These are phyloP conservation scores for Fusarium proliferatum DNA, from an alignment of 2,329 filamentous ascomycete genomes.

Conservation along the genomic window DNA sequence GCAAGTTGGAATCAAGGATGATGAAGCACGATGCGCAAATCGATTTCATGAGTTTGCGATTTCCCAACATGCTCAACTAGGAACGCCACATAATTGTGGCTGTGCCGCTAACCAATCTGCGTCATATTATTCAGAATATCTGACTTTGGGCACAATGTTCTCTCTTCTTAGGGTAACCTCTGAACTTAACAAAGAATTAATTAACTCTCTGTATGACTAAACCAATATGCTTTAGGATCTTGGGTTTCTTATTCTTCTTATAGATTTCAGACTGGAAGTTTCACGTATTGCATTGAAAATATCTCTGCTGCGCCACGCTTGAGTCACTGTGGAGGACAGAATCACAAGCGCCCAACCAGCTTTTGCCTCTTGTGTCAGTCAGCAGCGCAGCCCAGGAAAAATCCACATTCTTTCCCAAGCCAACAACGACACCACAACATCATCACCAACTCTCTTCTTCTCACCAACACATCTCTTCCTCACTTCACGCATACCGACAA, in stretches of 20 bases:
- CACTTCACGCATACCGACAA: conserved; percentile 16
- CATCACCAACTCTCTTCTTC: conserved; percentile 34
- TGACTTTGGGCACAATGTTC: not conserved
- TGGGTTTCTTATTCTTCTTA: not conserved
- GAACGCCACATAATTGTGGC: conserved; percentile 26
- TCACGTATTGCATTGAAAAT: not conserved
- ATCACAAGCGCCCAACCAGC: conserved; percentile 28
- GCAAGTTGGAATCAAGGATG: not conserved
- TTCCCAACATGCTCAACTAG: not conserved
- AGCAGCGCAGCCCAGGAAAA: conserved; percentile 39
- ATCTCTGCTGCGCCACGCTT: conserved; percentile 22
- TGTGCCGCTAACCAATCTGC: not conserved
- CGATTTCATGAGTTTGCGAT: not conserved
- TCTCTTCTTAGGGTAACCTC: not conserved
- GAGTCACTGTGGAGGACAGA: conserved; percentile 22
- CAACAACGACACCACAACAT: conserved; percentile 42
- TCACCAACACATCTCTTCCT: conserved; percentile 5
- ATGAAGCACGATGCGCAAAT: conserved; percentile 5
- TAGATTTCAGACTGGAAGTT: not conserved
- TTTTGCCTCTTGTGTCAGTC: conserved; percentile 28
- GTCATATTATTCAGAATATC: not conserved
- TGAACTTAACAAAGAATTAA: not conserved
- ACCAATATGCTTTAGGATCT: not conserved
- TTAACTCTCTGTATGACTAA: not conserved
- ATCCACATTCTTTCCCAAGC: conserved; percentile 41